A percentile compares a stretch with the other conserved stretches of the same genome.
phyloP scores from a whole-genome alignment of 2,329 filamentous ascomycete species.

The Aspergillus pseudoterreus region DNA sequence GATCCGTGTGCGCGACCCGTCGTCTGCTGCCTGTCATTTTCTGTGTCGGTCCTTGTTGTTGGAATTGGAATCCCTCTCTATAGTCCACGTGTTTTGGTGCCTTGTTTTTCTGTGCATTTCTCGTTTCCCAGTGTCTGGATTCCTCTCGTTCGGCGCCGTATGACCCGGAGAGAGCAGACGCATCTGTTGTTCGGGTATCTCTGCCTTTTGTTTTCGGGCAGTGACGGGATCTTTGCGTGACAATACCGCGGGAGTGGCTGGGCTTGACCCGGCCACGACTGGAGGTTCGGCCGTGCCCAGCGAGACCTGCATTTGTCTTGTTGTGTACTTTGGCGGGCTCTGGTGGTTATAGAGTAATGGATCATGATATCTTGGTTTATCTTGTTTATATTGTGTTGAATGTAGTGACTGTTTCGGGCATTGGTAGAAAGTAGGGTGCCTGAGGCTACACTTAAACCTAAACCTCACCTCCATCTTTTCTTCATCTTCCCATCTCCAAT shows the following conservation, averaged over 20 bases:
- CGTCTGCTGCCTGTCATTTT: constrained; percentile 5
- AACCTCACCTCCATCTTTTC: background rate
- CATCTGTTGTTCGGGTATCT: constrained; percentile 1
- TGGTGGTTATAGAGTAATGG: background rate
- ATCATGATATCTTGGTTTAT: background rate
- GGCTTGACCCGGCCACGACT: background rate
- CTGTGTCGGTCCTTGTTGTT: background rate
- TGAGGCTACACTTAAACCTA: no score
- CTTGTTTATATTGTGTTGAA: no score
- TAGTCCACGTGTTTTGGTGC: constrained; percentile 1
- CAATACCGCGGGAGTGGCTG: constrained; percentile 1
- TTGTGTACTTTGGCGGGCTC: no score
- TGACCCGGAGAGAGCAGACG: background rate
- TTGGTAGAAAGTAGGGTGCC: no score
- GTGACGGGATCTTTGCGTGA: constrained; percentile 1
- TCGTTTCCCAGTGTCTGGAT: constrained; percentile 6
- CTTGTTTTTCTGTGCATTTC: constrained; percentile 10
- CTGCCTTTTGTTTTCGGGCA: constrained; percentile 1
- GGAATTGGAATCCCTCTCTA: constrained; percentile 2
- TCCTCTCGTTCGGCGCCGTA: background rate
- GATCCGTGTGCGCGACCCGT: background rate
- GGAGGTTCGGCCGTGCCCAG: constrained; percentile 2
- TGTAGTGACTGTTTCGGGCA: no score
- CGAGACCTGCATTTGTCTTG: constrained; percentile 1
- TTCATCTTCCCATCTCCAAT: background rate